Conservation (phyloP, 257 asterid genomes). For the Thymus quinquecostatus region DNA sequence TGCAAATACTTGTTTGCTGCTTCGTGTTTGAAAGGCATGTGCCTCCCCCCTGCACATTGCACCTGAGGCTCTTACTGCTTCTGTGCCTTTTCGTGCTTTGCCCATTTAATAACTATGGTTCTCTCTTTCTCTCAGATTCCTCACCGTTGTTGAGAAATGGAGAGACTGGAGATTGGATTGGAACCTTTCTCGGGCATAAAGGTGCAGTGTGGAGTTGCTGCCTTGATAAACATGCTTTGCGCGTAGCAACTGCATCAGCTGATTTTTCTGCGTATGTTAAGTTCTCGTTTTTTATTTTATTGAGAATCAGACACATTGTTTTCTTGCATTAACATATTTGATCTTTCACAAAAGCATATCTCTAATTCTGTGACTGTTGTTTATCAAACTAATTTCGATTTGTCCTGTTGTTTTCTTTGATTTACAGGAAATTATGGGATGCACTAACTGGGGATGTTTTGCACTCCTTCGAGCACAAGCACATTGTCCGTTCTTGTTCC, state of each 20-base stretch:
- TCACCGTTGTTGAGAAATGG: conserved; percentile 98
- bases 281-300: neutral
- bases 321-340: neutral
- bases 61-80: neutral
- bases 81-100: neutral
- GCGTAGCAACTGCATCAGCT: conserved; percentile 96
- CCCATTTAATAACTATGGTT: conserved; percentile 15
- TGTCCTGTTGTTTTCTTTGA: conserved; percentile 25
- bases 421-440: conserved; percentile 94
- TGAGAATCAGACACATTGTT: neutral
- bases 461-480: conserved; percentile 97
- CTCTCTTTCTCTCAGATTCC: conserved; percentile 59
- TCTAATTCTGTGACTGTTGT: conserved; percentile 13
- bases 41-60: neutral
- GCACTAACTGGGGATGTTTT: conserved; percentile 92
- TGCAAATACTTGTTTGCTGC: neutral
- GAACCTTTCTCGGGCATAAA: conserved; percentile 96
- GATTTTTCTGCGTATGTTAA: conserved; percentile 91
- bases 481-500: conserved; percentile 93
- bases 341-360: neutral
- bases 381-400: neutral
- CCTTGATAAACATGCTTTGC: conserved; percentile 85
- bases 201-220: conserved; percentile 99
- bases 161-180: conserved; percentile 99
- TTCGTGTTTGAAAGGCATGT: neutral